These are phyloP conservation scores for Plantago lanceolata DNA, from an alignment of 305 asterid genomes.

Conservation along the genomic window DNA sequence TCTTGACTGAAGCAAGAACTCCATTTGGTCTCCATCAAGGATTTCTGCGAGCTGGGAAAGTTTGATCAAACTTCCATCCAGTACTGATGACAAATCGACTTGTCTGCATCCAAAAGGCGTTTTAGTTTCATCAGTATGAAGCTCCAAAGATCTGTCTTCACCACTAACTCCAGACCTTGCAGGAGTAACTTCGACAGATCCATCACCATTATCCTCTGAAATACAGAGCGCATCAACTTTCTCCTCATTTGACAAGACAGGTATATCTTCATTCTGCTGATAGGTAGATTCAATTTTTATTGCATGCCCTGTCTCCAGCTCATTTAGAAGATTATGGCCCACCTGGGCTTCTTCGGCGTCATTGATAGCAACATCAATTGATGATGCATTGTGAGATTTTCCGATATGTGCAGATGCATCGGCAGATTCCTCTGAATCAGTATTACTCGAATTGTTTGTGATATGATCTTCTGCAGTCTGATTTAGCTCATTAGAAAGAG, in stretches of 20 bases:
- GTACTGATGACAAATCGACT: conserved; percentile 48
- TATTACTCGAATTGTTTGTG: conserved; percentile 32
- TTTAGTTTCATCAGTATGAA: conserved; percentile 26
- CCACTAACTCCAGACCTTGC: conserved; percentile 29
- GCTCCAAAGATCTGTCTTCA: conserved; percentile 32
- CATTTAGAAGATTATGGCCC: conserved; percentile 25
- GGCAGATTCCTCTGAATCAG: conserved; percentile 28
- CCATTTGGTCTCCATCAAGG: conserved; percentile 65
- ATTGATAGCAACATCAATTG: conserved; percentile 26
- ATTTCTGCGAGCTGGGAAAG: conserved; percentile 70
- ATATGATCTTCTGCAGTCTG: conserved; percentile 28
- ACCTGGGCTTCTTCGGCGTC: conserved; percentile 35
- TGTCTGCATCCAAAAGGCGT: conserved; percentile 36
- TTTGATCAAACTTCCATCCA: conserved; percentile 54
- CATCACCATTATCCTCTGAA: conserved; percentile 33
- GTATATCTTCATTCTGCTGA: conserved; percentile 34
- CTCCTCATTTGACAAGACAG: conserved; percentile 35
- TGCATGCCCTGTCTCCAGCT: conserved; percentile 25
- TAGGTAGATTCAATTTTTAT: conserved; percentile 30
- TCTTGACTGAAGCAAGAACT: conserved; percentile 57
- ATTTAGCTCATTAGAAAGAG: conserved; percentile 31
- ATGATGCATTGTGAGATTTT: conserved; percentile 31
- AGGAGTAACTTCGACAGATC: conserved; percentile 27
- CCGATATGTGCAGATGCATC: conserved; percentile 28
- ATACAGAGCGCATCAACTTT: conserved; percentile 27